Evolutionary conservation across 768 basidiomycete genomes (phyloP).

Genomic region (Kondoa malvinella): DNA sequence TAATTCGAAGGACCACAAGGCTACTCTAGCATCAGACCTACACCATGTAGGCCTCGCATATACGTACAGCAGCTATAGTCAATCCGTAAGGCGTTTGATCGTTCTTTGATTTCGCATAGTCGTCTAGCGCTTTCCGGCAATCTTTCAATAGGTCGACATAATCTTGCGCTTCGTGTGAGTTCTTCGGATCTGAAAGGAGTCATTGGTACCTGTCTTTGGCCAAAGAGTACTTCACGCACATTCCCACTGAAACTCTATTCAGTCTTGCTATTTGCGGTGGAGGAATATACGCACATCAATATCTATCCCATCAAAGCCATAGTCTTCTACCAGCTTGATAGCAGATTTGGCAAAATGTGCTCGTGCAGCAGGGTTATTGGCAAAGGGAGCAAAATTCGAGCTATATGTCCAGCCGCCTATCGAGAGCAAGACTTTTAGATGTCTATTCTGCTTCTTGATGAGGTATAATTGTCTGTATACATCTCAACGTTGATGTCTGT

Average conservation of each 20-base stretch:
- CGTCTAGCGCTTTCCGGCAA: conserved; percentile 56
- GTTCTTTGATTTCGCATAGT: conserved; percentile 51
- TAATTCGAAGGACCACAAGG: conserved; percentile 82
- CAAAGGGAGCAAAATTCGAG: conserved; percentile 65
- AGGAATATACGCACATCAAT: too few species aligned
- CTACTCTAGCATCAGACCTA: conserved; percentile 33
- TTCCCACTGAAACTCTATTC: too few species aligned
- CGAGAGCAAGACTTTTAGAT: conserved; percentile 43
- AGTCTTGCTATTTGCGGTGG: too few species aligned
- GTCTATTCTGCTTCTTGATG: conserved; percentile 65
- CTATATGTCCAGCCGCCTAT: conserved; percentile 96
- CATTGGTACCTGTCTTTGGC: background rate
- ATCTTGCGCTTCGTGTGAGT: conserved; percentile 57
- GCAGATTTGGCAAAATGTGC: conserved; percentile 64
- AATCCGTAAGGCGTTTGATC: conserved; percentile 29
- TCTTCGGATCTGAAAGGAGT: conserved; percentile 46
- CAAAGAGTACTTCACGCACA: background rate
- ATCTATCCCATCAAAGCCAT: conserved; percentile 80
- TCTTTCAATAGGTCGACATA: conserved; percentile 69
- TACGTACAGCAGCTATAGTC: conserved; percentile 24
- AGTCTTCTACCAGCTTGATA: conserved; percentile 64
- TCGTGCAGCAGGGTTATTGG: conserved; percentile 47
- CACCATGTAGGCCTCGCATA: background rate
- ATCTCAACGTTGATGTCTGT: background rate
- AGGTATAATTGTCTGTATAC: conserved; percentile 42